Evolutionary conservation across 2,329 filamentous ascomycete genomes (phyloP).

Genomic region (Aureobasidium sp.): DNA sequence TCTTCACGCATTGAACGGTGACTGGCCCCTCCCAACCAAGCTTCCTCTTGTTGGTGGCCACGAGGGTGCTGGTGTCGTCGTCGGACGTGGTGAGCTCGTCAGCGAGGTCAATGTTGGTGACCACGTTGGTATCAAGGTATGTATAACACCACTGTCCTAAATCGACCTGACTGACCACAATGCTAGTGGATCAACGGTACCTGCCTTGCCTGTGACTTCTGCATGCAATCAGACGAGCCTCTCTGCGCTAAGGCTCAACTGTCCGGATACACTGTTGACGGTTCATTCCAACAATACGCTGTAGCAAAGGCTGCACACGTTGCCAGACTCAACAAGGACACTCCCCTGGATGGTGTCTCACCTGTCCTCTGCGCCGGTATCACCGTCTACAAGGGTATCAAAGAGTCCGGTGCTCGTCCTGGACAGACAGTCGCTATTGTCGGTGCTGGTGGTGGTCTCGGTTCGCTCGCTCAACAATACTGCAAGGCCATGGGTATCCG

Average conservation of each 20-base stretch:
- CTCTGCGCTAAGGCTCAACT: constrained; percentile 67
- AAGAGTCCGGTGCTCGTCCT: constrained; percentile 66
- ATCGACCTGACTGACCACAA: background rate
- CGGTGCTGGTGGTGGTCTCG: constrained; percentile 76
- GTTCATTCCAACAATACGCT: constrained; percentile 86
- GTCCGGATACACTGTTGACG: constrained; percentile 88
- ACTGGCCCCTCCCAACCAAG: constrained; percentile 81
- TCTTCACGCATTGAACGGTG: constrained; percentile 70
- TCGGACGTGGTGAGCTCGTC: constrained; percentile 69
- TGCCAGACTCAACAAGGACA: constrained; percentile 71
- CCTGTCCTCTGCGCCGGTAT: constrained; percentile 79
- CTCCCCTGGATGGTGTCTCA: constrained; percentile 65
- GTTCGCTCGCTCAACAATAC: constrained; percentile 74
- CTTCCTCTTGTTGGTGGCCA: constrained; percentile 76
- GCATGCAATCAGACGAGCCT: constrained; percentile 68
- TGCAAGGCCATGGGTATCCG: constrained; percentile 82
- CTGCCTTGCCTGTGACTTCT: constrained; percentile 77
- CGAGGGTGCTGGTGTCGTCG: constrained; percentile 72
- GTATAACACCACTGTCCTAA: background rate
- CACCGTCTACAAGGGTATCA: constrained; percentile 86
- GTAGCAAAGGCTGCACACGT: constrained; percentile 81
- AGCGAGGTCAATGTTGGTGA: constrained; percentile 73
- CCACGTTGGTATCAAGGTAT: constrained; percentile 64
- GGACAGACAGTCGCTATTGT: constrained; percentile 78
- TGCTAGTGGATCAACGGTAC: constrained; percentile 73